Evolutionary conservation across 139 green algal species (phyloP).

Genomic region (Parachlorella kessleri): DNA sequence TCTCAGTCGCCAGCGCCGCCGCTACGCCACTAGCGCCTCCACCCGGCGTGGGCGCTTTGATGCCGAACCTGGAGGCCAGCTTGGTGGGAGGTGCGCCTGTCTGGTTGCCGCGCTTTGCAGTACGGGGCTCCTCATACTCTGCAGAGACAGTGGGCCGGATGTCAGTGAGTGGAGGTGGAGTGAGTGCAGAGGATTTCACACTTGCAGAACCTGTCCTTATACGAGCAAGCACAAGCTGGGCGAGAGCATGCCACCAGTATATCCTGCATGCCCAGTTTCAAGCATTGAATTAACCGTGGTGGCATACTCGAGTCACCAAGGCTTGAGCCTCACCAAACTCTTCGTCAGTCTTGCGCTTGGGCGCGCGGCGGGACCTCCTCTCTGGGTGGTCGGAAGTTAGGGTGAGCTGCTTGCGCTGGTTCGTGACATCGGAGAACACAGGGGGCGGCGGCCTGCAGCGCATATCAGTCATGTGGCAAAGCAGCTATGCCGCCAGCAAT

Average conservation of each 20-base stretch:
- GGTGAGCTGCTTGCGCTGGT: too few species aligned
- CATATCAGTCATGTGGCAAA: too few species aligned
- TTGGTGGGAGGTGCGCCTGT: neutral
- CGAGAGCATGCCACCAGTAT: neutral
- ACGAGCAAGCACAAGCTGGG: neutral
- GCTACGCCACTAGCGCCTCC: neutral
- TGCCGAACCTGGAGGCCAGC: neutral
- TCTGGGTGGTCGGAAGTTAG: too few species aligned
- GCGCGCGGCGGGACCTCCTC: neutral
- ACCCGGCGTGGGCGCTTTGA: neutral
- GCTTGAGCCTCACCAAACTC: neutral
- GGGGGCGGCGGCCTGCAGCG: too few species aligned
- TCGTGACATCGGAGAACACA: too few species aligned
- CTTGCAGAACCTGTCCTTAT: constrained; percentile 1
- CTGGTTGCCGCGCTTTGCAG: constrained; percentile 1
- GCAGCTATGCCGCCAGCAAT: too few species aligned
- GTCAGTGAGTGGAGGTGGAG: too few species aligned
- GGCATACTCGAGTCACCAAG: too few species aligned
- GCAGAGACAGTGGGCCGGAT: too few species aligned
- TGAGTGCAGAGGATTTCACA: neutral
- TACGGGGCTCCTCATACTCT: constrained; percentile 4
- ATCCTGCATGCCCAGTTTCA: neutral
- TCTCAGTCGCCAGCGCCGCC: neutral
- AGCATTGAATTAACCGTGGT: too few species aligned
- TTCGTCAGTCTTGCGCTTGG: neutral